Evolutionary conservation across 129 eudicot genomes (phyloP).

Genomic region (Escallonia rubra): DNA sequence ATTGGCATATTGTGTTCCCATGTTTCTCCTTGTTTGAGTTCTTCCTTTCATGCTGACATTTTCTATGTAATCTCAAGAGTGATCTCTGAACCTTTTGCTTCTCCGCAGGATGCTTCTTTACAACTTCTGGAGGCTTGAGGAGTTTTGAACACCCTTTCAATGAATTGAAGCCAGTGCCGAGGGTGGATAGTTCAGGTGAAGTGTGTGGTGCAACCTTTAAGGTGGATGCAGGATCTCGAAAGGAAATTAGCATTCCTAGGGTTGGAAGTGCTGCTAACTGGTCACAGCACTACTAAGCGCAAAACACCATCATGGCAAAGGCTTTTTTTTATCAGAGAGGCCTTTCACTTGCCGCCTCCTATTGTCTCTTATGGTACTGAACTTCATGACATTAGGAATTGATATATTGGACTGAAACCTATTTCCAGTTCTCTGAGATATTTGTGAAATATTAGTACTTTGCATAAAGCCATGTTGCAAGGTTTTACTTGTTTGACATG

Average conservation of each 20-base stretch:
- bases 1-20: background rate
- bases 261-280: conserved; percentile 97
- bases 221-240: conserved; percentile 65
- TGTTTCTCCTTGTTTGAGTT: background rate
- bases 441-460: too few species aligned
- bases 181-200: conserved; percentile 90
- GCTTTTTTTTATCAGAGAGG: conserved; percentile 3
- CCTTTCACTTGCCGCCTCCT: conserved; percentile 9
- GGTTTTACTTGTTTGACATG: too few species aligned
- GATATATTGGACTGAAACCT: too few species aligned
- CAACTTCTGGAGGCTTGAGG: conserved; percentile 87
- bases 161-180: conserved; percentile 90
- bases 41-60: background rate
- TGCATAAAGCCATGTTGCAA: too few species aligned
- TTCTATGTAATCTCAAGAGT: background rate
- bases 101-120: conserved; percentile 77
- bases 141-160: conserved; percentile 92
- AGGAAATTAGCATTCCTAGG: conserved; percentile 74
- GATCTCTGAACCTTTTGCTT: background rate
- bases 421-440: too few species aligned
- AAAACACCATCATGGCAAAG: background rate
- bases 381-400: background rate
- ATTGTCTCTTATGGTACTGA: conserved; percentile 1
- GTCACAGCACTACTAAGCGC: conserved; percentile 56
- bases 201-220: conserved; percentile 85